Conservation (phyloP, 225 moss, liverwort and hornwort species). For the Physcomitrium patens region DNA sequence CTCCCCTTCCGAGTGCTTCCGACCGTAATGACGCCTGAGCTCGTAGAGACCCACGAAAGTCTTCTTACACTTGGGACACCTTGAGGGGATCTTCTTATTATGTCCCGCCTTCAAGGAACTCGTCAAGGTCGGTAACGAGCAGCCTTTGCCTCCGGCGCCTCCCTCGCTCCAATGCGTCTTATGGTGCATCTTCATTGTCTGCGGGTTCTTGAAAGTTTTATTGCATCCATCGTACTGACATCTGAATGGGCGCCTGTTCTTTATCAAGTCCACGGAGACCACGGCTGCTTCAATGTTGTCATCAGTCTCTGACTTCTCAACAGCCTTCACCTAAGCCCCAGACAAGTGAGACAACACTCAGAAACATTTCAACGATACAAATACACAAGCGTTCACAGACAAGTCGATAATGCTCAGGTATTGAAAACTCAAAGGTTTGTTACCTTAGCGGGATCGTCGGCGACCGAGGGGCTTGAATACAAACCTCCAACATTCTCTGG, state of each 20-base stretch:
- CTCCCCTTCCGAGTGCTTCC: constrained; percentile 65
- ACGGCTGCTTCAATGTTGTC: constrained; percentile 63
- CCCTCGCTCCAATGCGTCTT: constrained; percentile 62
- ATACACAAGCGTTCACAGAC: too few relatives aligned
- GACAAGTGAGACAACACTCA: too few relatives aligned
- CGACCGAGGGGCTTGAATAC: neutral
- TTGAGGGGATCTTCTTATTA: constrained; percentile 65
- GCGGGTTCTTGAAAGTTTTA: constrained; percentile 66
- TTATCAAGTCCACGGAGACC: constrained; percentile 58
- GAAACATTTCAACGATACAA: too few relatives aligned
- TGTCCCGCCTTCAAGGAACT: constrained; percentile 59
- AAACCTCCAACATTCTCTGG: constrained; percentile 22
- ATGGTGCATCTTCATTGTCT: constrained; percentile 73
- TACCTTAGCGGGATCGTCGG: constrained; percentile 29
- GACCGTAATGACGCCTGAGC: constrained; percentile 57
- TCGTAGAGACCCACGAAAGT: constrained; percentile 65
- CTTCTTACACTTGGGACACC: constrained; percentile 61
- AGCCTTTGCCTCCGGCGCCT: constrained; percentile 35
- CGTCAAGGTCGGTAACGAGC: constrained; percentile 28
- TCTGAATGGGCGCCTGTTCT: constrained; percentile 55
- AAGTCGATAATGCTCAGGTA: too few relatives aligned
- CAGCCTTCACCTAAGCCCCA: constrained; percentile 5
- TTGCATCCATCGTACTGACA: constrained; percentile 50
- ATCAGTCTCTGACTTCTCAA: constrained; percentile 49
- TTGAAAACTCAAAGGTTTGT: too few relatives aligned